Conservation (phyloP, 768 basidiomycete species). For the Panaeolus papilionaceus region DNA sequence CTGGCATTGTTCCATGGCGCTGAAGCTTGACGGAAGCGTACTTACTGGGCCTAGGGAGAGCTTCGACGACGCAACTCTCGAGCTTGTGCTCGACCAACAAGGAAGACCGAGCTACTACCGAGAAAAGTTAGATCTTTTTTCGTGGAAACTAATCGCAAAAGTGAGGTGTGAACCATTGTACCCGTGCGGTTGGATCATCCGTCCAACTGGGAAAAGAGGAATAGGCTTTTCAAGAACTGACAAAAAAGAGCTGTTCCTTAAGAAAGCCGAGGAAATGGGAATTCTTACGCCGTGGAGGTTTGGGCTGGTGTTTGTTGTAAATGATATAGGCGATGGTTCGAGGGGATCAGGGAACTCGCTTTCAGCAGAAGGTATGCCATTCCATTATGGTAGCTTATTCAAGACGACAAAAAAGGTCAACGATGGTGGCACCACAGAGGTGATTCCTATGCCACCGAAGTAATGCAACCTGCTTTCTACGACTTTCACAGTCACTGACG, state of each 20-base stretch:
- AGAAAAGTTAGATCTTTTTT: neutral
- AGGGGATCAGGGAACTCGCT: neutral
- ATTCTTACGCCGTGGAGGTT: neutral
- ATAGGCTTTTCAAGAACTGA: neutral
- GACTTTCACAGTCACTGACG: neutral
- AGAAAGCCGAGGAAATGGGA: neutral
- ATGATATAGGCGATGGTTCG: slow-evolving; percentile 1
- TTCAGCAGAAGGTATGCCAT: neutral
- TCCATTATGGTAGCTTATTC: neutral
- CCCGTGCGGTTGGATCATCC: neutral
- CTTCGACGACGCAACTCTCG: neutral
- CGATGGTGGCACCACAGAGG: neutral
- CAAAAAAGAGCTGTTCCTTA: neutral
- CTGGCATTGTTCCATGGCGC: neutral
- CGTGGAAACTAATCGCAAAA: neutral
- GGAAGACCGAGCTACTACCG: neutral
- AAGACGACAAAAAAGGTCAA: neutral
- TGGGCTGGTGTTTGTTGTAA: neutral
- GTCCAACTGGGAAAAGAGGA: neutral
- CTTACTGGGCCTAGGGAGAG: neutral
- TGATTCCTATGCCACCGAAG: neutral
- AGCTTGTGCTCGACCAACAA: neutral
- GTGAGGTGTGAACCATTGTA: neutral
- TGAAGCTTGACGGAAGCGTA: neutral
- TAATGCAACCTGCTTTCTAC: neutral